Evolutionary conservation across 2,329 filamentous ascomycete species (phyloP).

Genomic region (Talaromyces atroroseus): DNA sequence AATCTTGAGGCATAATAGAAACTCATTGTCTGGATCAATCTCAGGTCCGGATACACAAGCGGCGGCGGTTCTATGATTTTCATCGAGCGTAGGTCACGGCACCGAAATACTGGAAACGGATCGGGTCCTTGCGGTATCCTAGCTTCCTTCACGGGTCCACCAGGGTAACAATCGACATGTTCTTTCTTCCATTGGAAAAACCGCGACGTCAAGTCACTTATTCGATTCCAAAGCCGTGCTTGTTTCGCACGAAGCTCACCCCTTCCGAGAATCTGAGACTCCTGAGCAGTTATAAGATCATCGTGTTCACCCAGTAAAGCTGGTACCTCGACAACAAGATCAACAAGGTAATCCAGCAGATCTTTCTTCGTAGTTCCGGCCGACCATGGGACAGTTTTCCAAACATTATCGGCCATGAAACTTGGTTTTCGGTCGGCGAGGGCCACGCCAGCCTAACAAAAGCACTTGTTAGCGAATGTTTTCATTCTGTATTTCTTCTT

Average conservation of each 20-base stretch:
- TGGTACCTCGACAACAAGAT: conserved; percentile 32
- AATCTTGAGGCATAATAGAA: conserved; percentile 30
- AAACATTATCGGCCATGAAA: conserved; percentile 32
- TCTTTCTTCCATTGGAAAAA: conserved; percentile 29
- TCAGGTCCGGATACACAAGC: conserved; percentile 31
- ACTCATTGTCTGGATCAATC: conserved; percentile 33
- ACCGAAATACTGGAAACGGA: conserved; percentile 29
- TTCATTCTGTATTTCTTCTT: not conserved
- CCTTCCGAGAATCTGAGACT: conserved; percentile 20
- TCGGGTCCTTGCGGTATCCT: conserved; percentile 20
- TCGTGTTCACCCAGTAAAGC: conserved; percentile 28
- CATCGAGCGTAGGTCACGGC: conserved; percentile 30
- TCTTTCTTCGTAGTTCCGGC: conserved; percentile 32
- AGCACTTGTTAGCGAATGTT: conserved; percentile 1
- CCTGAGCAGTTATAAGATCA: conserved; percentile 21
- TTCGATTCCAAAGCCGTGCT: conserved; percentile 29
- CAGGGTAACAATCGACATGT: conserved; percentile 27
- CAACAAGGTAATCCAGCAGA: conserved; percentile 32
- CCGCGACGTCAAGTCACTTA: conserved; percentile 26
- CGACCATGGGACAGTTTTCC: conserved; percentile 37
- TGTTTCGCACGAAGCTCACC: conserved; percentile 31
- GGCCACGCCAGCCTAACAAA: conserved; percentile 25
- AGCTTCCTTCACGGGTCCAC: conserved; percentile 26
- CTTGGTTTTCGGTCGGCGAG: conserved; percentile 28
- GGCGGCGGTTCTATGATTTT: conserved; percentile 25